Conservation (phyloP, 768 basidiomycete genomes). For the Mycena galopus region DNA sequence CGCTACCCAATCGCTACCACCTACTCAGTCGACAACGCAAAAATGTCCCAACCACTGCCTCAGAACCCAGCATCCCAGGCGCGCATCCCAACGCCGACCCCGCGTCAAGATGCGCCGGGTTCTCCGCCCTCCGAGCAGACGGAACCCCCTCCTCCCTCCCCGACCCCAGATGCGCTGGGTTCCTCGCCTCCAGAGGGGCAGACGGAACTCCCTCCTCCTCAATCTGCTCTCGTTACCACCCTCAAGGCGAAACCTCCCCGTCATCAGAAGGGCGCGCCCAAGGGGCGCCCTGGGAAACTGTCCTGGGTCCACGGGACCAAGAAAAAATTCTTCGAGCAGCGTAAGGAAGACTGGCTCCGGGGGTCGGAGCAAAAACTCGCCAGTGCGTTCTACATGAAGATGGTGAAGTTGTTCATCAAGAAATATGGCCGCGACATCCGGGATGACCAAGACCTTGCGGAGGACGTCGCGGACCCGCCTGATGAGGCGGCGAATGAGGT, state of each 20-base stretch:
- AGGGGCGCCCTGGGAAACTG: background rate
- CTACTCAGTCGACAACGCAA: background rate
- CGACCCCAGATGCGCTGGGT: background rate
- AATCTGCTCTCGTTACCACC: background rate
- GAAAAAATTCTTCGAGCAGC: background rate
- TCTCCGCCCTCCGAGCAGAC: background rate
- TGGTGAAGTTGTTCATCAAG: background rate
- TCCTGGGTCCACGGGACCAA: conserved; percentile 2
- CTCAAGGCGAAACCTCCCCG: background rate
- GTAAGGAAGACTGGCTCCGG: background rate
- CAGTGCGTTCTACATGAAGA: background rate
- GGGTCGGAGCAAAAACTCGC: background rate
- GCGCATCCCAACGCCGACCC: background rate
- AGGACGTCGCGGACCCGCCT: background rate
- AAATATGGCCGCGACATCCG: background rate
- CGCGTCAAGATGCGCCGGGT: background rate
- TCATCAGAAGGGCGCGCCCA: background rate
- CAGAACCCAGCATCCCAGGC: background rate
- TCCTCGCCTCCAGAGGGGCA: background rate
- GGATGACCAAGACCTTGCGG: conserved; percentile 5
- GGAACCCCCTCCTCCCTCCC: background rate
- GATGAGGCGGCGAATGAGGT: background rate
- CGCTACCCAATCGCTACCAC: background rate
- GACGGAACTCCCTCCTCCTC: background rate
- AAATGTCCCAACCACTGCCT: background rate